These are phyloP conservation scores for Vachellia collinsii DNA, from an alignment of 306 rosid genomes.

Conservation along the genomic window DNA sequence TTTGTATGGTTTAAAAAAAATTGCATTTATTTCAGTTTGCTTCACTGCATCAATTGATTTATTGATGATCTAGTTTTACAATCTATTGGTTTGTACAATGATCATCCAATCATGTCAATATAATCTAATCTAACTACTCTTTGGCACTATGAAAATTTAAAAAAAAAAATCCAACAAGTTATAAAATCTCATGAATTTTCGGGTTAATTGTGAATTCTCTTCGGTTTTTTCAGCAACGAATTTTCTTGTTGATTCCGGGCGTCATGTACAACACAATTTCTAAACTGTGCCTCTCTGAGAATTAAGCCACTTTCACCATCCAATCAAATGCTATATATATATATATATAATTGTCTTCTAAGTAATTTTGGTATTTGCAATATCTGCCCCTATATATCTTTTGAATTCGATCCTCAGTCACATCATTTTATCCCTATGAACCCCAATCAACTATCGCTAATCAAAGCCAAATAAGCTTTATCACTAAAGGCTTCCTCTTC, in stretches of 20 bases:
- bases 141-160: too few relatives aligned
- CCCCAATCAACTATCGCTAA: slow-evolving; percentile 30
- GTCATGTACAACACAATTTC: not conserved
- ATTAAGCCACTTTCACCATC: not conserved
- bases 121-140: too few relatives aligned
- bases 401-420: not conserved
- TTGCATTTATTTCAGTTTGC: too few relatives aligned
- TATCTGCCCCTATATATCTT: not conserved
- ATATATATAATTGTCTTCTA: not conserved
- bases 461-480: slow-evolving; percentile 2
- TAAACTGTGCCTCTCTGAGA: not conserved
- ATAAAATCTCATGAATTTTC: too few relatives aligned
- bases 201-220: too few relatives aligned
- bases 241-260: not conserved
- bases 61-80: too few relatives aligned
- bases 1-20: too few relatives aligned
- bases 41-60: too few relatives aligned
- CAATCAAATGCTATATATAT: not conserved
- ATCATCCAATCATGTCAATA: too few relatives aligned
- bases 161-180: too few relatives aligned
- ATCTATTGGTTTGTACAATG: too few relatives aligned
- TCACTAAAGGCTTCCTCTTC: not conserved
- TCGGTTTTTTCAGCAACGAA: too few relatives aligned
- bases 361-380: not conserved
- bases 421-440: not conserved